Evolutionary conservation across 73 alveolate genomes (phyloP), one percentile per base, ranked within the genome.

Genomic region (Stentor coeruleus): DNA sequence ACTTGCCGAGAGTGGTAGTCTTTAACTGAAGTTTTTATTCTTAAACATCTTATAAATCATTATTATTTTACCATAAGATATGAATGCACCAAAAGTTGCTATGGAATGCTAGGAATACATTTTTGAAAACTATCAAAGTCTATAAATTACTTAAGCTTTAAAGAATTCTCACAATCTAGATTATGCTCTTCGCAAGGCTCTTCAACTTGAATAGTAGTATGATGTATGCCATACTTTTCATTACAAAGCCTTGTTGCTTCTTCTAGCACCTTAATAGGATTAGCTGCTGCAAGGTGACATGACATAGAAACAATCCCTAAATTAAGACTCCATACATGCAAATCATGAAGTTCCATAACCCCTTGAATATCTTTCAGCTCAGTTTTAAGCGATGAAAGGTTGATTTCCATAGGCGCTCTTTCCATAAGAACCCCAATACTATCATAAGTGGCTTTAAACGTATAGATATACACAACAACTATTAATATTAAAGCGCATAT

Each of bases 301-400:
- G 92, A 79, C 95, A 93, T 87, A 1, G 95, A 83, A 49, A 91
- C 82, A 82, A 90, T 94, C 4, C 97, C 97, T 39, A 92, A 76
- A 79, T 95, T 83, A 39, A 97, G 81, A 31, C 96, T 81, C 99
- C 99, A 96, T 37, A 94, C 94, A 85, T 96, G 99, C 41, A 96
- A 80, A 82, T 96, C 99, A 89, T 96, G 99, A 1, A 96, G 85
- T 55, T 92, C 98, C 28, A 76, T 77, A 42, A 93, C 98, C 35
- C 84, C 89, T 3, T 49, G 28, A 49, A 49, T 20, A 49, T 49
- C 28, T 49, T 49, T 49, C 6, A 49, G 66, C 66, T 49, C 28
- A 49, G 28, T 6, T 49, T 20, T 49, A 20, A 49, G 66, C 66
- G 6, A 6, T 11, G 20, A 6, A 6, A 49, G 20, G 20, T 49